Evolutionary conservation across 2,329 filamentous ascomycete species (phyloP).

Genomic region (Monilinia vaccinii-corymbosi): DNA sequence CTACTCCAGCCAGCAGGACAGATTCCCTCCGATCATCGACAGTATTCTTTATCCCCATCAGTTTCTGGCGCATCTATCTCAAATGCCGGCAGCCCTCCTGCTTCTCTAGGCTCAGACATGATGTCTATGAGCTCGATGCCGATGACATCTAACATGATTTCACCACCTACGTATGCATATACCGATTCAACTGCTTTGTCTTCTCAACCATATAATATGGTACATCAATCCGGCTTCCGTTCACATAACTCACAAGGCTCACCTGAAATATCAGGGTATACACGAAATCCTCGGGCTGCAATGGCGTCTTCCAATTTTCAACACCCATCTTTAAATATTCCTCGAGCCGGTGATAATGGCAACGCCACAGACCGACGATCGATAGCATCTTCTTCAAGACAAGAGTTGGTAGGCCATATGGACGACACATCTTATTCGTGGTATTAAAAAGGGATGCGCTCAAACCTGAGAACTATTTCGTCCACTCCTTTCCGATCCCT

Average conservation of each 20-base stretch:
- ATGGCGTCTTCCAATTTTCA: constrained; percentile 29
- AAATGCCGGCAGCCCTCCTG: constrained; percentile 26
- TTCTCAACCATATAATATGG: constrained; percentile 30
- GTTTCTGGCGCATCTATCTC: constrained; percentile 28
- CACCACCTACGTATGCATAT: constrained; percentile 26
- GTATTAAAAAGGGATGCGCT: constrained; percentile 22
- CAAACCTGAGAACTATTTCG: constrained; percentile 31
- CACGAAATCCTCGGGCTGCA: constrained; percentile 27
- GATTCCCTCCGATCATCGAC: constrained; percentile 20
- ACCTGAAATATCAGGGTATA: constrained; percentile 30
- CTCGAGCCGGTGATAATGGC: constrained; percentile 20
- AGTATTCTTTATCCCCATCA: constrained; percentile 29
- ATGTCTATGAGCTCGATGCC: constrained; percentile 28
- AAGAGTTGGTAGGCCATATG: constrained; percentile 15
- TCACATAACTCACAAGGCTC: constrained; percentile 30
- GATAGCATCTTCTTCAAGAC: constrained; percentile 15
- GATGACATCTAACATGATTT: constrained; percentile 28
- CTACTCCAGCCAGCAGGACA: constrained; percentile 18
- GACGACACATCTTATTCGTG: constrained; percentile 8
- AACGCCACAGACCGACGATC: constrained; percentile 13
- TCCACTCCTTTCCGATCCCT: constrained; percentile 30
- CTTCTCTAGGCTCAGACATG: constrained; percentile 26
- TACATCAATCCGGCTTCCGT: constrained; percentile 30
- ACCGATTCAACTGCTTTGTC: constrained; percentile 24
- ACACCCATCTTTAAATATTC: constrained; percentile 23